These are phyloP conservation scores for Saturnispora halmiae DNA, from an alignment of 805 yeast species.

Conservation along the genomic window DNA sequence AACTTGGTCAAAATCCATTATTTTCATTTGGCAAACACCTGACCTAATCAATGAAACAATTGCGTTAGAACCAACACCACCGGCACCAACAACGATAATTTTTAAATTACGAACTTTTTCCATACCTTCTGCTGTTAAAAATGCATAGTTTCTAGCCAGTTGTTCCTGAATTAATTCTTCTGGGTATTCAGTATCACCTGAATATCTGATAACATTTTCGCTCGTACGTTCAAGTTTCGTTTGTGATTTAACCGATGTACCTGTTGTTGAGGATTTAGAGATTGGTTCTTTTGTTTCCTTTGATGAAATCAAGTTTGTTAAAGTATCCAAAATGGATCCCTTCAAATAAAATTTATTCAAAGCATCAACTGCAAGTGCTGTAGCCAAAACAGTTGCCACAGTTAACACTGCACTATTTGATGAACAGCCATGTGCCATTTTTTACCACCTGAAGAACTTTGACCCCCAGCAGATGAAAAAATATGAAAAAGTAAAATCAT, in stretches of 20 bases:
- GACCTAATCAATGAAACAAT: slow-evolving; percentile 85
- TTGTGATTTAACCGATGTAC: background rate
- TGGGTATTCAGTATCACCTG: slow-evolving; percentile 26
- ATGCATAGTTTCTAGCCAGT: slow-evolving; percentile 87
- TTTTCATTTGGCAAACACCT: slow-evolving; percentile 69
- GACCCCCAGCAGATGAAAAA: background rate
- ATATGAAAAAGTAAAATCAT: background rate
- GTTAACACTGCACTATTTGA: background rate
- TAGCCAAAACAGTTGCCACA: slow-evolving; percentile 1
- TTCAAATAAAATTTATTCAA: slow-evolving; percentile 1
- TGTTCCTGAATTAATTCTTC: slow-evolving; percentile 83
- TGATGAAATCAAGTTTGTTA: no score
- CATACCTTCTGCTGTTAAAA: slow-evolving; percentile 82
- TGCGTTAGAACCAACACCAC: slow-evolving; percentile 98
- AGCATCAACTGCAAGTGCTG: slow-evolving; percentile 4
- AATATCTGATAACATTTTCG: slow-evolving; percentile 12
- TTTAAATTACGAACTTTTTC: slow-evolving; percentile 56
- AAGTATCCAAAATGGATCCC: background rate
- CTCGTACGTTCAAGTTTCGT: slow-evolving; percentile 8
- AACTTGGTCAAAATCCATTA: slow-evolving; percentile 95
- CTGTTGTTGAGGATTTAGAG: background rate
- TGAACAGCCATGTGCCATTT: background rate
- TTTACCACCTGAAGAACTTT: no score
- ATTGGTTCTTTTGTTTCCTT: no score
- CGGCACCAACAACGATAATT: slow-evolving; percentile 83